phyloP scores from a whole-genome alignment of 345 rosid genomes.

The Gossypium longicalyx region DNA sequence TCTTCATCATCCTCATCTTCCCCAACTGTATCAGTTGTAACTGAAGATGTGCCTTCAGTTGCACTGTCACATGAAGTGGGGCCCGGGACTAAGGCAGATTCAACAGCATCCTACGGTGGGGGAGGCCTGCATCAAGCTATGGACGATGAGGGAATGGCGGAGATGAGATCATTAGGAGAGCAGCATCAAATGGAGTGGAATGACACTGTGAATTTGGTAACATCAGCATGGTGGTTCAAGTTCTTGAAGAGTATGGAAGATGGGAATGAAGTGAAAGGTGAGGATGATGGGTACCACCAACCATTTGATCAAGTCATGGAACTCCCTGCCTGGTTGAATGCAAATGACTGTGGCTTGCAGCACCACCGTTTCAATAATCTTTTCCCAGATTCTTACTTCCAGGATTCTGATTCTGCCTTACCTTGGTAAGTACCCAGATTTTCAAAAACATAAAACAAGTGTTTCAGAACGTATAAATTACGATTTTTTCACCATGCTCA shows the following conservation, averaged over 20 bases:
- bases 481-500: no score
- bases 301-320: slow-evolving; percentile 74
- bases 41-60: slow-evolving; percentile 23
- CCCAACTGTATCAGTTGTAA: slow-evolving; percentile 23
- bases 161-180: slow-evolving; percentile 73
- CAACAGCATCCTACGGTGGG: slow-evolving; percentile 36
- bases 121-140: slow-evolving; percentile 48
- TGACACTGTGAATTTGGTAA: slow-evolving; percentile 61
- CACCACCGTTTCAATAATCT: slow-evolving; percentile 52
- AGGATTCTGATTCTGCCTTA: slow-evolving; percentile 47
- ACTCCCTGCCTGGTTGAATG: slow-evolving; percentile 75
- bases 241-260: slow-evolving; percentile 53
- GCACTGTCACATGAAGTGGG: slow-evolving; percentile 23
- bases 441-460: neutral
- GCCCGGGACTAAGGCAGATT: slow-evolving; percentile 23
- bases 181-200: slow-evolving; percentile 76
- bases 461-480: neutral
- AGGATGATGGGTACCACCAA: slow-evolving; percentile 50
- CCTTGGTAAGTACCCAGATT: slow-evolving; percentile 53
- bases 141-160: slow-evolving; percentile 64
- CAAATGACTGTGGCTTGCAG: slow-evolving; percentile 55
- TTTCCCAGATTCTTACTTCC: slow-evolving; percentile 40
- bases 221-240: slow-evolving; percentile 78
- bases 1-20: slow-evolving; percentile 57
- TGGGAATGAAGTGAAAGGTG: slow-evolving; percentile 34